Evolutionary conservation across 257 asterid genomes (phyloP), one percentile per base, ranked within the genome.

Genomic region (Verbascum thapsus): DNA sequence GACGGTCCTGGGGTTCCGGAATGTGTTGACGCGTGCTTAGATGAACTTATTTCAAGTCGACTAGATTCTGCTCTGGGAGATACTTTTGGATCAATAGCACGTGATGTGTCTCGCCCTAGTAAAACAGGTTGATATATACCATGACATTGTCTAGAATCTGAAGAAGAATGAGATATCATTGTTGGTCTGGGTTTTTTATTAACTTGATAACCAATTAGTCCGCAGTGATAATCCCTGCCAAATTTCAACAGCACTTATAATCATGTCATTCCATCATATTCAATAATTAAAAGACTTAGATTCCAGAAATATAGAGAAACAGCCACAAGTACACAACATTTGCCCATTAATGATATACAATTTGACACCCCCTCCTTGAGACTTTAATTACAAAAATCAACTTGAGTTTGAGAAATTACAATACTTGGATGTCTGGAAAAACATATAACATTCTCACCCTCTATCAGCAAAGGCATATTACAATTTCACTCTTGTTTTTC

Each of bases 191-290:
- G 72, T 35, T 16, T 67, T 74, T 63, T 86, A 57, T 58, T 69
- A 61, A 49, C 22, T 62, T 74, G 72, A 76, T 91, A 88, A 45
- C 98, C 98, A 75, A 91, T 17, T 43, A 85, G 85, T 44, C 81
- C 88, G 83, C 98, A 91, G 58, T 91, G 96, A 68, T 58, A 76
- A 67, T 80, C 84, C 91, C 85, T 84, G 81, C 49, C 78, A 64
- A 68, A 76, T 47, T 47, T 58, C 67, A 61, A 61, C 3, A 13
- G 45, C 37, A 9, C 66, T 59, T 49, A 38, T 69, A 45, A 68
- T 70, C 66, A 69, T 43, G 47, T 23, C 50, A 18, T 48, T 7
- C 18, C 72, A 74, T 64, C 26, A 26, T 26, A 26, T 2, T 26
- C 32, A 26, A 26, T 5, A 5, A 26, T n/a, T 30, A 10, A 53